Base-by-base conservation (phyloP, 192 early-diverging fungal species). In the Coemansia sp. region DNA sequence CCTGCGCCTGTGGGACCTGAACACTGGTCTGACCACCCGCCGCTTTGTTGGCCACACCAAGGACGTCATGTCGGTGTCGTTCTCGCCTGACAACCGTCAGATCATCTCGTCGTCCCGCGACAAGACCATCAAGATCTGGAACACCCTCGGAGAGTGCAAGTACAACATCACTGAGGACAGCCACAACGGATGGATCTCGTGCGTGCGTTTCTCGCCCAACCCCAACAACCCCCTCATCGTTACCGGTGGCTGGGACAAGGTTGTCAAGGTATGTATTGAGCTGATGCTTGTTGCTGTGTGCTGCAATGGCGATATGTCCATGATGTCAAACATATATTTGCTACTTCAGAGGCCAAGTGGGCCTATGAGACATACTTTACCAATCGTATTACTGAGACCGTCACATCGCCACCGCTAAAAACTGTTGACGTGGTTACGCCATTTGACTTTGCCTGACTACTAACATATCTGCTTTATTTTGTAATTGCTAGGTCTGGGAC, bases 71-170 rank as follows among this genome's bases (percentile, higher is more conserved):
- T 99, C 97, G 41, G 97, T 98, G 73, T 95, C 96, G 78, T 99
- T 99, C 95, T 98, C 97, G 75, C 93, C 97, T 36, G 97, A 99
- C 87, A 98, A 98, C 93, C 94, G 96, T 79, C 96, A 98, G 90
- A 98, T 99, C 76, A 95, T 99, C 69, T 97, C 95, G 67, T 95
- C 93, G 73, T 96, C 95, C 74, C 94, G 95, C 83, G 97, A 99
- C 88, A 97, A 95, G 92, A 90, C 90, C 85, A 97, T 99, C 91
- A 99, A 98, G 92, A 88, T 99, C 81, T 99, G 97, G 97, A 98
- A 99, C 94, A 99, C 96, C 65, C 89, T 99, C 39, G 97, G 96
- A 78, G 97, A 99, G 88, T 98, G 97, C 95, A 99, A 99, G 93
- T 95, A 91, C 92, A 95, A 91, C 90, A 92, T 99, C 84, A 90